phyloP scores from a whole-genome alignment of 768 basidiomycete genomes.

The Mycena latifolia region DNA sequence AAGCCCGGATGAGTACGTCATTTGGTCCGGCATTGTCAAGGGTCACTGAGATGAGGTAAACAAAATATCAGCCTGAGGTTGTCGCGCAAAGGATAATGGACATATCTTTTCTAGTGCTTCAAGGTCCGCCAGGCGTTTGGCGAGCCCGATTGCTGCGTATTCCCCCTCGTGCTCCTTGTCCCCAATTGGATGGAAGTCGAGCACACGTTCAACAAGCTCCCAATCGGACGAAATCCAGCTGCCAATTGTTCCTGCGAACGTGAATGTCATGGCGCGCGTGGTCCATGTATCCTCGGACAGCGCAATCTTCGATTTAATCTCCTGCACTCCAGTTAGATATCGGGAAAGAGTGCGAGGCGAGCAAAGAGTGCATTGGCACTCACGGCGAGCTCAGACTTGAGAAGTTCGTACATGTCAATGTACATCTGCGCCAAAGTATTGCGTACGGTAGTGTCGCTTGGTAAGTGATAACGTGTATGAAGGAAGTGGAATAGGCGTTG shows the following conservation, averaged over 20 bases:
- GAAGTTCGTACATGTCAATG: conserved; percentile 35
- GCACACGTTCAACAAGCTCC: conserved; percentile 45
- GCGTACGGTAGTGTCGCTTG: conserved; percentile 43
- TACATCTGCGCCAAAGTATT: conserved; percentile 38
- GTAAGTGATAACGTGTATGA: conserved; percentile 21
- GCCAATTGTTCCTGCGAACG: conserved; percentile 47
- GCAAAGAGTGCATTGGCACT: conserved; percentile 36
- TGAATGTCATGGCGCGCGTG: conserved; percentile 44
- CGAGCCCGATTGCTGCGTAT: conserved; percentile 42
- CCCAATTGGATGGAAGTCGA: conserved; percentile 48
- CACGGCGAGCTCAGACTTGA: conserved; percentile 38
- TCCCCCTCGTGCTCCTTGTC: conserved; percentile 50
- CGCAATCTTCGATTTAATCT: conserved; percentile 39
- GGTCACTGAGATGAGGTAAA: conserved; percentile 37
- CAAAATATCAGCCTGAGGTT: neutral
- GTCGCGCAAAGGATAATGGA: neutral
- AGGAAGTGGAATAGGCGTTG: conserved; percentile 35
- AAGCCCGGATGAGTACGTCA: conserved; percentile 45
- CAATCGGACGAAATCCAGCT: conserved; percentile 42
- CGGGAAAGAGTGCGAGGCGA: neutral
- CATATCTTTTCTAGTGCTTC: conserved; percentile 51
- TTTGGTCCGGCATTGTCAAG: conserved; percentile 51
- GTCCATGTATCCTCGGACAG: conserved; percentile 45
- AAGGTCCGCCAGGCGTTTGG: conserved; percentile 37
- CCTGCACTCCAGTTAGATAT: conserved; percentile 16